Conservation (phyloP, 106 monocot species). For the Dioscorea zingiberensis region DNA sequence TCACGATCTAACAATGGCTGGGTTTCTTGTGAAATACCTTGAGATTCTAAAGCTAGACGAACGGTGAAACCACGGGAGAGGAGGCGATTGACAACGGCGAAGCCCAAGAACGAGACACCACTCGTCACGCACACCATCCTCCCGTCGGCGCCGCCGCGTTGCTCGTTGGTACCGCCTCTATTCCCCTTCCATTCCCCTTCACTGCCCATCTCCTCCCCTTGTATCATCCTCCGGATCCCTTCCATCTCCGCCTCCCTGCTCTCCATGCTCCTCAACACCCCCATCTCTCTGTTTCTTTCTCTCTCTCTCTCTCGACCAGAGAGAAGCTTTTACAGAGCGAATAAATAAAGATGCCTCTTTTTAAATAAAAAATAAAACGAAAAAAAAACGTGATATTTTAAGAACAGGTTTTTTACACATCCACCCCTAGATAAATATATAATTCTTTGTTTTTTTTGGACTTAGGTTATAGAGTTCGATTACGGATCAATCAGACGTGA, state of each 20-base stretch:
- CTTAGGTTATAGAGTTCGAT: too few relatives aligned
- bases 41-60: not conserved
- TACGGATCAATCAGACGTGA: too few relatives aligned
- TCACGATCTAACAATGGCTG: too few relatives aligned
- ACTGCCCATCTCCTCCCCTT: not conserved
- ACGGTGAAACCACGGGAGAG: not conserved
- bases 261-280: not conserved
- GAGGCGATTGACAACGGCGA: not conserved
- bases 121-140: not conserved
- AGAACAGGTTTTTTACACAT: too few relatives aligned
- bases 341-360: too few relatives aligned
- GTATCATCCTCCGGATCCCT: not conserved
- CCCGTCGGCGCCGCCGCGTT: not conserved
- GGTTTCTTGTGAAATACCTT: not conserved
- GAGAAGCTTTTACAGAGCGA: too few relatives aligned
- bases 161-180: not conserved
- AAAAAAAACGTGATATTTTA: too few relatives aligned
- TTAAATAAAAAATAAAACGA: too few relatives aligned
- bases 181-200: not conserved
- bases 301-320: not conserved
- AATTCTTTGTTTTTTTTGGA: too few relatives aligned
- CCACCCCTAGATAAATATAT: too few relatives aligned
- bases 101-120: not conserved
- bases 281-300: not conserved
- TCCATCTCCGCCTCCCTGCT: not conserved